Evolutionary conservation across 495 filamentous ascomycete genomes (phyloP).

Genomic region (Amphirosellinia nigrospora): DNA sequence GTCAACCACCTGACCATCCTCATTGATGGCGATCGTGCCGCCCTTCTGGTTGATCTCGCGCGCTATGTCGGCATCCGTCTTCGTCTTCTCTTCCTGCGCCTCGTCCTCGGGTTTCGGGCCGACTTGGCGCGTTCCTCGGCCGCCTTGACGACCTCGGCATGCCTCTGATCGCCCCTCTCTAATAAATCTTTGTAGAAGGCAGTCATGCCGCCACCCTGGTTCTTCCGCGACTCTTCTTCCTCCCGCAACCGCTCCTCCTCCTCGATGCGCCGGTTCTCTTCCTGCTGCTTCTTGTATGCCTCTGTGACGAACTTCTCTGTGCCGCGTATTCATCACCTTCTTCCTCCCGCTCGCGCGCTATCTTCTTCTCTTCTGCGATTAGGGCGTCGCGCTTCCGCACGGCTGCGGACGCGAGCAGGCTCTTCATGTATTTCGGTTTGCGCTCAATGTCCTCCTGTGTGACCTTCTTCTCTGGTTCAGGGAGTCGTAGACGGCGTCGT

Average conservation of each 20-base stretch:
- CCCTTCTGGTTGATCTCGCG: slow-evolving; percentile 75
- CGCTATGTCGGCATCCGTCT: slow-evolving; percentile 74
- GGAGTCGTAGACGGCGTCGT: slow-evolving; percentile 75
- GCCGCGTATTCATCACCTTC: slow-evolving; percentile 91
- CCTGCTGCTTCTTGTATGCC: slow-evolving; percentile 95
- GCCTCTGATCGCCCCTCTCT: slow-evolving; percentile 74
- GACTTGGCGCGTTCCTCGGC: slow-evolving; percentile 68
- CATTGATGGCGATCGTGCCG: slow-evolving; percentile 77
- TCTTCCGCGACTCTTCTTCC: slow-evolving; percentile 69
- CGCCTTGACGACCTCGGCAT: slow-evolving; percentile 70
- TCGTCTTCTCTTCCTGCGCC: slow-evolving; percentile 56
- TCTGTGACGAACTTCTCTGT: slow-evolving; percentile 97
- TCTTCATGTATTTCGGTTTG: slow-evolving; percentile 83
- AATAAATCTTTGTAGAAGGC: slow-evolving; percentile 87
- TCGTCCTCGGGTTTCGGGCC: slow-evolving; percentile 48
- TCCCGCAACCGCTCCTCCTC: slow-evolving; percentile 79
- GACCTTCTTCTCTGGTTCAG: slow-evolving; percentile 52
- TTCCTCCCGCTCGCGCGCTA: slow-evolving; percentile 85
- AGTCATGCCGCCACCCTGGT: slow-evolving; percentile 77
- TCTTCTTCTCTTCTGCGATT: slow-evolving; percentile 84
- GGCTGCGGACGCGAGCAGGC: slow-evolving; percentile 79
- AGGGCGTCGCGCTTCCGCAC: slow-evolving; percentile 86
- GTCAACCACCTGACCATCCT: slow-evolving; percentile 93
- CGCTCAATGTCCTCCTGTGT: slow-evolving; percentile 52
- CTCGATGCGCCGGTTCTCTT: slow-evolving; percentile 76